Base-by-base conservation (phyloP, 305 asterid genomes). In the Caryopteris hybrid region DNA sequence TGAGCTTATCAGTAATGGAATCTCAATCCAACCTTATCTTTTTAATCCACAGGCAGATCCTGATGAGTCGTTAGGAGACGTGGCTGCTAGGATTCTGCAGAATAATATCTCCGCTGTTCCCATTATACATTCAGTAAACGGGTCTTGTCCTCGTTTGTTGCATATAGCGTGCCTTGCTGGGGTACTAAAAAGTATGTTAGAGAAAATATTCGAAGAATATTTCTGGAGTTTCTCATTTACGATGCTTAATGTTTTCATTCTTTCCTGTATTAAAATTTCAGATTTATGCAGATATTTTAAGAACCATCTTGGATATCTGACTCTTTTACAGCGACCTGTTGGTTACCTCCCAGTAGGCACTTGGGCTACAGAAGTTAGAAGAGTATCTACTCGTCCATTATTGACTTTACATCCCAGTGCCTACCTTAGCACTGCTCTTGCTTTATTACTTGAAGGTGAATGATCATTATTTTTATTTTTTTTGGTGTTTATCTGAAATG, bases 41-140 rank as follows among this genome's bases (percentile, higher is more conserved):
- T 57, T 64, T 69, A 52, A 61, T 20, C 73, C 38, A 73, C 88
- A 89, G 96, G 92, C 76, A 68, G 87, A 81, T 62, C 92, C 96
- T 16, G 92, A 89, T 61, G 94, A 86, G 11, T 74, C 90, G n/a
- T 77, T 89, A 62, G 83, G 77, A 14, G 82, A 77, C 14, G 74
- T 82, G 76, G 85, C 84, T 53, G 59, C 86, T 45, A 83, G 69
- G 76, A 81, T 87, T 56, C 60, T 89, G 70, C 87, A 72, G 50
- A 86, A 86, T 47, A 80, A 83, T 46, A 85, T 89, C 23, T 89
- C 87, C 25, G 62, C 84, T 38, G 80, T 83, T 62, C 96, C 96
- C 52, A 61, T 89, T 61, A 29, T 89, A 70, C 71, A 82, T 79
- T 74, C 83, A 12, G 72, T 59, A 10, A 52, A 81, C 16, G 90